Evolutionary conservation across 768 basidiomycete genomes (phyloP), one percentile per base, ranked within the genome.

Genomic region (Boletus vinaceobasis): DNA sequence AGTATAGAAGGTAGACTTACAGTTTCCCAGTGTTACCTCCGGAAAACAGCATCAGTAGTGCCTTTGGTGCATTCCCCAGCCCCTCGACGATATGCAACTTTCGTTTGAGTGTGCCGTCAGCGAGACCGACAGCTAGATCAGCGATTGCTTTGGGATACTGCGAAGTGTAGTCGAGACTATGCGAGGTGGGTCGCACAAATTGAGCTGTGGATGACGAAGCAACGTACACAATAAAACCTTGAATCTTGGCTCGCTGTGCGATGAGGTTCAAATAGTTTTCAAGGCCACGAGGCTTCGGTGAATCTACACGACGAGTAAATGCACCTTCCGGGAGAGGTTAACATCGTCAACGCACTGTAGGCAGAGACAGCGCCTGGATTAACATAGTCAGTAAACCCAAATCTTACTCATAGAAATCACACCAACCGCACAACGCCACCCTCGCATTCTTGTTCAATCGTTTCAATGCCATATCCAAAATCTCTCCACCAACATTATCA

Each of bases 11-110:
- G 31, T 26, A 26, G 13, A 60, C 68, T 56, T n/a, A 77, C 78
- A 93, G 65, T 74, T 94, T 93, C 38, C 91, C 92, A 0, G 79
- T 86, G 64, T 93, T 93, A 3, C 76, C 86, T 27, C 92, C 91
- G 13, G 72, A 79, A 73, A 84, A 94, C 11, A 95, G 72, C 75
- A 90, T 67, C 1, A 79, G 81, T 40, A 93, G 70, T n/a, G 87
- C 80, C 19, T 75, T 73, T 1, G 90, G 87, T 15, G 88, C 88
- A 49, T 85, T 81, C 60, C 89, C 83, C 42, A 92, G 70, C 3
- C 90, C 90, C 48, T 88, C 76, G 1, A 93, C 81, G 37, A 93
- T 72, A 63, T 93, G 90, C 72, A 88, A 91, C 60, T 85, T 87
- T 15, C 86, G 78, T 67, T 91, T 87, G 54, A 95, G 71, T n/a